Base-by-base conservation (phyloP, 768 basidiomycete genomes). In the Hypholoma fasciculare region DNA sequence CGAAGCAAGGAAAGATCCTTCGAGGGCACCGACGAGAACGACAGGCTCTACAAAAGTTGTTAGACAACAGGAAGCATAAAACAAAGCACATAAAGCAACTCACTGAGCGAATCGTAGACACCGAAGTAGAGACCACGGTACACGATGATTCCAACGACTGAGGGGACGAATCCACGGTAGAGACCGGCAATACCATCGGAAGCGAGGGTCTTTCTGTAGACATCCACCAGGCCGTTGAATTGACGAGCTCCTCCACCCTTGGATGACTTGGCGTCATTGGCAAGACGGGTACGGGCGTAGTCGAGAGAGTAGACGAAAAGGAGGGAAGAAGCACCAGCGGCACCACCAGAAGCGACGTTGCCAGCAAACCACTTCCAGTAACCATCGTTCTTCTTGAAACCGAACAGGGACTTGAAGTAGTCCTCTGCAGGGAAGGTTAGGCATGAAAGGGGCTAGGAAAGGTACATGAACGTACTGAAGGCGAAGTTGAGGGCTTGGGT, bases 271-370 rank as follows among this genome's bases (percentile, higher is more conserved):
- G 93, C 94, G 65, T 96, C 94, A 73, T 95, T 95, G 72, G 94
- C 94, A 66, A 98, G 89, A 85, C 97, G 96, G 57, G 97, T 99
- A 89, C 97, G 94, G 65, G 97, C 96, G 72, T 96, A 99, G 70
- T 98, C 97, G 62, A 98, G 89, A 40, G 97, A 99, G 87, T 99
- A 99, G 76, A 98, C 97, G 78, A 99, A 99, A 74, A 99, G 91
- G 56, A 98, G 81, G 23, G 96, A 98, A 12, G 95, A 91, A 60
- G 97, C 97, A 89, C 97, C 97, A 75, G 97, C 97, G 67, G 92
- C 96, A 87, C 91, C 95, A 93, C 97, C 97, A 65, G 94, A 95
- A 51, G 92, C 92, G 64, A 99, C 90, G 74, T 98, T 99, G 70
- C 97, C 97, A 78, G 79, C 93, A 74, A 99, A 97, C 96, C 96